Conservation (phyloP, 176 grass and related monocot species). For the Leersia perrieri region DNA sequence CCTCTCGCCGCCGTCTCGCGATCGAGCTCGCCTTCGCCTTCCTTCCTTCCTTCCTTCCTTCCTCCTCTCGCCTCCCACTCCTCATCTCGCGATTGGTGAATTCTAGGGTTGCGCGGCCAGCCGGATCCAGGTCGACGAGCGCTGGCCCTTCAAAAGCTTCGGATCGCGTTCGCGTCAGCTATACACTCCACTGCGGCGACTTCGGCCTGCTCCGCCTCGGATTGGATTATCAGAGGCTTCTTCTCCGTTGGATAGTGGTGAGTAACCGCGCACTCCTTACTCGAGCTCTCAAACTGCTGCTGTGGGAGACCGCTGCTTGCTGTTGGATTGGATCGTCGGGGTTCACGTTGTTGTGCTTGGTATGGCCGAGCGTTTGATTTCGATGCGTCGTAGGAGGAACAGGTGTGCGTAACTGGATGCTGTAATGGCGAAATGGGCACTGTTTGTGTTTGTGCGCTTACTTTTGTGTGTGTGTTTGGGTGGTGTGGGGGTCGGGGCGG, state of each 20-base stretch:
- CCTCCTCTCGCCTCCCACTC: slow-evolving; percentile 30
- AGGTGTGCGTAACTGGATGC: not conserved
- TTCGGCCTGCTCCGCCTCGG: slow-evolving; percentile 7
- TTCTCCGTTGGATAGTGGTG: slow-evolving; percentile 26
- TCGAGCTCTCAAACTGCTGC: not conserved
- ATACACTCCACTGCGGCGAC: slow-evolving; percentile 12
- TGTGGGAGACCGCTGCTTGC: not conserved
- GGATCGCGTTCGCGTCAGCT: slow-evolving; percentile 15
- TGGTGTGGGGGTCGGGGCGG: slow-evolving; percentile 40
- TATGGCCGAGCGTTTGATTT: slow-evolving; percentile 22
- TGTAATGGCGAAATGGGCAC: slow-evolving; percentile 28
- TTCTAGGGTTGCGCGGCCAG: slow-evolving; percentile 41
- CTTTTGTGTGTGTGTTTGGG: slow-evolving; percentile 25
- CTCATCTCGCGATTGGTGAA: slow-evolving; percentile 49
- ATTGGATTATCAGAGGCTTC: not conserved
- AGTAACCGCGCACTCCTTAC: not conserved
- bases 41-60: not conserved
- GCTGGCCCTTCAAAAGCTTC: slow-evolving; percentile 20
- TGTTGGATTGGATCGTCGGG: too few relatives aligned
- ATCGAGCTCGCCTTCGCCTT: slow-evolving; percentile 45
- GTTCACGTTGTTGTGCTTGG: too few relatives aligned
- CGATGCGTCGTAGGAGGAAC: not conserved
- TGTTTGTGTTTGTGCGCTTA: slow-evolving; percentile 30
- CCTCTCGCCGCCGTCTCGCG: slow-evolving; percentile 34
- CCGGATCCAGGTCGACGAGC: slow-evolving; percentile 26